Conservation (phyloP, 1,284 basidiomycete species). For the Ceratobasidium sp. region DNA sequence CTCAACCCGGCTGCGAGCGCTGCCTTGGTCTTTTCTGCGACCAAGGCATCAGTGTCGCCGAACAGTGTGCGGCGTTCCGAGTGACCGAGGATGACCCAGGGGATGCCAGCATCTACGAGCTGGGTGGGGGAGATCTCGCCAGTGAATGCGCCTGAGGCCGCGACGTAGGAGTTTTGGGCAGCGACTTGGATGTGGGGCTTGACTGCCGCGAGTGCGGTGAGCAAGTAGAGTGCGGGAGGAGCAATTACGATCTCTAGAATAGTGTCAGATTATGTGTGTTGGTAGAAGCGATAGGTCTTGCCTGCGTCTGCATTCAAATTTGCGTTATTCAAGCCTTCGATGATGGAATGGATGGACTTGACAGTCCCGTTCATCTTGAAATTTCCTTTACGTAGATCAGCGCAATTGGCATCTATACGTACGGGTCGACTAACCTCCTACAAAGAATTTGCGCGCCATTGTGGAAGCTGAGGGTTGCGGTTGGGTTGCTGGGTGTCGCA, state of each 20-base stretch:
- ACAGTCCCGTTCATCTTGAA: slow-evolving; percentile 91
- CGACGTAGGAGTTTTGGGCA: slow-evolving; percentile 92
- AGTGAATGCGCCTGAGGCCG: slow-evolving; percentile 90
- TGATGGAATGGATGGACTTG: slow-evolving; percentile 68
- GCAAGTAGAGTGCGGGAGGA: slow-evolving; percentile 86
- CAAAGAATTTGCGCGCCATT: slow-evolving; percentile 84
- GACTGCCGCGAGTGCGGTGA: slow-evolving; percentile 63
- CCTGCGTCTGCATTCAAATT: slow-evolving; percentile 76
- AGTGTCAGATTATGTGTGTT: neutral
- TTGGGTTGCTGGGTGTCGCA: slow-evolving; percentile 9
- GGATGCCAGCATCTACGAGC: slow-evolving; percentile 84
- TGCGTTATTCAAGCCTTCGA: slow-evolving; percentile 75
- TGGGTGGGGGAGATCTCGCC: slow-evolving; percentile 84
- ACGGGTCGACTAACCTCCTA: slow-evolving; percentile 61
- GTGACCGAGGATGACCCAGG: slow-evolving; percentile 95
- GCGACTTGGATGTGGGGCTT: slow-evolving; percentile 70
- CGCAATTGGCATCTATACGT: neutral
- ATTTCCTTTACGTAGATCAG: slow-evolving; percentile 59
- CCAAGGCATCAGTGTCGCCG: slow-evolving; percentile 82
- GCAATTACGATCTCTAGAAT: slow-evolving; percentile 85
- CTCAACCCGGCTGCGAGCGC: slow-evolving; percentile 77
- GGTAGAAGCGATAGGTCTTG: slow-evolving; percentile 51
- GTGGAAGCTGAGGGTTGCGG: slow-evolving; percentile 11
- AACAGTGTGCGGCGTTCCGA: slow-evolving; percentile 95
- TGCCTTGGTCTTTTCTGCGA: slow-evolving; percentile 86